Evolutionary conservation across 2,329 filamentous ascomycete genomes (phyloP).

Genomic region (Fusarium sp.): DNA sequence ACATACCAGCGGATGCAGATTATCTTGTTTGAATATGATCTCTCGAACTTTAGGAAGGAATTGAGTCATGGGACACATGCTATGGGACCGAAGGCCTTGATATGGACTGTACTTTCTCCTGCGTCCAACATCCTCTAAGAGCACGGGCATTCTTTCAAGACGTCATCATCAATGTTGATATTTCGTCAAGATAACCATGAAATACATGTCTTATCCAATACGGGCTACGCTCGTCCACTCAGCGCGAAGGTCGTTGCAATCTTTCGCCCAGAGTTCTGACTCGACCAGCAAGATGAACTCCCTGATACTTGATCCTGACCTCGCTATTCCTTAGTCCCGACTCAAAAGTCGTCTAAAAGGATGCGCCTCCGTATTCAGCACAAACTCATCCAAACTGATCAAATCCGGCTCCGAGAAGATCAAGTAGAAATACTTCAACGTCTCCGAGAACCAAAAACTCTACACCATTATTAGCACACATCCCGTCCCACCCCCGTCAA

Average conservation of each 20-base stretch:
- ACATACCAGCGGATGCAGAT: rapidly evolving
- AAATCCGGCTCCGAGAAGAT: constrained; percentile 73
- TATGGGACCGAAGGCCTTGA: too few species aligned
- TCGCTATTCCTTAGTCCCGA: neutral
- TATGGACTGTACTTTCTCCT: neutral
- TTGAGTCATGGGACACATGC: neutral
- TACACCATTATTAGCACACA: constrained; percentile 47
- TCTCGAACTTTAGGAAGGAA: neutral
- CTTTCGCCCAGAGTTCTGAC: neutral
- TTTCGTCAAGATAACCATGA: neutral
- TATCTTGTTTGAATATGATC: too few species aligned
- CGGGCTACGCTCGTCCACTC: neutral
- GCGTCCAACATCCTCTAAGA: neutral
- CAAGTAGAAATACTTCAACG: constrained; percentile 78
- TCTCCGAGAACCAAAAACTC: constrained; percentile 78
- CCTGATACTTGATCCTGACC: rapidly evolving
- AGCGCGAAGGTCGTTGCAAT: too few species aligned
- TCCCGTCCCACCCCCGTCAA: neutral
- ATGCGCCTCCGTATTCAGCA: constrained; percentile 66
- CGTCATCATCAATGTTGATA: neutral
- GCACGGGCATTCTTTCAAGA: constrained; percentile 57
- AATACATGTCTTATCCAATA: neutral
- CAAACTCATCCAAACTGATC: constrained; percentile 73
- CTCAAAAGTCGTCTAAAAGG: constrained; percentile 43
- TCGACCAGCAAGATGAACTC: neutral